phyloP scores from a whole-genome alignment of 495 filamentous ascomycete genomes.

The Aspergillus ellipticus region DNA sequence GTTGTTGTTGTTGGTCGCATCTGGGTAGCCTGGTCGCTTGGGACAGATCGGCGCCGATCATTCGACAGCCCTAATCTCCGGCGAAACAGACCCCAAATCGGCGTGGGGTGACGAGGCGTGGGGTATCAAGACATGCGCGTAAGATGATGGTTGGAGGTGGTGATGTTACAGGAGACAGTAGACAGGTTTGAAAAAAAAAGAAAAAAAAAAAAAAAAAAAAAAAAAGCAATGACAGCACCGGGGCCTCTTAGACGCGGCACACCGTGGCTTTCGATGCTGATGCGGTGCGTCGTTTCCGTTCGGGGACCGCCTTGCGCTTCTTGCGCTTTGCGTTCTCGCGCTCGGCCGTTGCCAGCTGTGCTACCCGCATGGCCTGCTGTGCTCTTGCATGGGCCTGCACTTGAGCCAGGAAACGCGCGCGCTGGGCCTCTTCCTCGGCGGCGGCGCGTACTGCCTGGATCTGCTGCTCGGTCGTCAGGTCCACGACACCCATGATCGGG shows the following conservation, averaged over 20 bases:
- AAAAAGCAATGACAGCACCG: background rate
- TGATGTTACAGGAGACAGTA: constrained; percentile 7
- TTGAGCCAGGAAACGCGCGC: constrained; percentile 42
- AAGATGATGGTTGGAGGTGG: background rate
- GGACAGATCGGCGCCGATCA: constrained; percentile 11
- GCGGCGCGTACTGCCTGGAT: constrained; percentile 36
- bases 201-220: background rate
- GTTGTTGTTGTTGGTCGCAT: constrained; percentile 9
- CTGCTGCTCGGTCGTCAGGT: constrained; percentile 41
- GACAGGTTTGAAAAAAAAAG: background rate
- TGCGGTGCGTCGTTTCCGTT: constrained; percentile 34
- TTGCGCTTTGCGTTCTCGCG: constrained; percentile 36
- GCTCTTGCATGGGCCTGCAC: constrained; percentile 46
- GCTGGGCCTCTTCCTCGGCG: constrained; percentile 39
- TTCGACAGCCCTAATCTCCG: constrained; percentile 9
- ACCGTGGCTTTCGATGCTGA: constrained; percentile 19
- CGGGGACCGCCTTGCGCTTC: constrained; percentile 35
- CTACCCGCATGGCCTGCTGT: constrained; percentile 38
- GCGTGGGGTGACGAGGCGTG: constrained; percentile 4
- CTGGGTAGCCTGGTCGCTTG: background rate
- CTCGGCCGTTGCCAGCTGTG: constrained; percentile 34
- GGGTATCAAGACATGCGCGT: constrained; percentile 9
- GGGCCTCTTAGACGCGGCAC: constrained; percentile 12
- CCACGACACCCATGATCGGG: constrained; percentile 18
- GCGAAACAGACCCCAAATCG: background rate